Evolutionary conservation across 805 yeast genomes (phyloP).

Genomic region (Zygoascus tannicola): DNA sequence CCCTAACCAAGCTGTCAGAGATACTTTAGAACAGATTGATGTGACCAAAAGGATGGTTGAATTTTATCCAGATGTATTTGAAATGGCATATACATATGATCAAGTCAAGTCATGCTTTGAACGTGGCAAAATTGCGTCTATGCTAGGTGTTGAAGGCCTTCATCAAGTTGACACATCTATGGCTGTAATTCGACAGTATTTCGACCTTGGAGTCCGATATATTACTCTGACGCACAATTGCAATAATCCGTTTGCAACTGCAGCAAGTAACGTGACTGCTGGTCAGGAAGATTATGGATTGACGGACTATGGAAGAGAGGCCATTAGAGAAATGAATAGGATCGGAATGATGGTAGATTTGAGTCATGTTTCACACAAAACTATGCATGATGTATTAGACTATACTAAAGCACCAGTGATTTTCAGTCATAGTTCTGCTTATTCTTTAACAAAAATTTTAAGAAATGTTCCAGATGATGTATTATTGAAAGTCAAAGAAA

Average conservation of each 20-base stretch:
- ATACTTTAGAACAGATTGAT: conserved; percentile 47
- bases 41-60: conserved; percentile 38
- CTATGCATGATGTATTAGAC: conserved; percentile 38
- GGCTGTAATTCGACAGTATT: conserved; percentile 41
- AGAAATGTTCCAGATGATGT: conserved; percentile 45
- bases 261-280: conserved; percentile 40
- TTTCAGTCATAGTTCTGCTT: conserved; percentile 42
- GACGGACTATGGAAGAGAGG: conserved; percentile 33
- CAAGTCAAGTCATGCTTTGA: conserved; percentile 34
- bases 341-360: conserved; percentile 46
- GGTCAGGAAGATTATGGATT: conserved; percentile 40
- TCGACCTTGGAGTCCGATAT: conserved; percentile 44
- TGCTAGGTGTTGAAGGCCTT: conserved; percentile 46
- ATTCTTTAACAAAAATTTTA: conserved; percentile 32
- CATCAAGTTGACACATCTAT: conserved; percentile 44
- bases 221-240: conserved; percentile 47
- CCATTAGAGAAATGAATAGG: conserved; percentile 42
- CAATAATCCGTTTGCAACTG: conserved; percentile 50
- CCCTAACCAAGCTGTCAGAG: conserved; percentile 39
- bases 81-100: conserved; percentile 34
- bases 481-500: conserved; percentile 30
- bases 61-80: conserved; percentile 33
- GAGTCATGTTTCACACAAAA: conserved; percentile 40
- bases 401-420: conserved; percentile 39
- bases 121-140: conserved; percentile 34